Conservation (phyloP, 1,284 basidiomycete species). For the Sanghuangporus baumii region DNA sequence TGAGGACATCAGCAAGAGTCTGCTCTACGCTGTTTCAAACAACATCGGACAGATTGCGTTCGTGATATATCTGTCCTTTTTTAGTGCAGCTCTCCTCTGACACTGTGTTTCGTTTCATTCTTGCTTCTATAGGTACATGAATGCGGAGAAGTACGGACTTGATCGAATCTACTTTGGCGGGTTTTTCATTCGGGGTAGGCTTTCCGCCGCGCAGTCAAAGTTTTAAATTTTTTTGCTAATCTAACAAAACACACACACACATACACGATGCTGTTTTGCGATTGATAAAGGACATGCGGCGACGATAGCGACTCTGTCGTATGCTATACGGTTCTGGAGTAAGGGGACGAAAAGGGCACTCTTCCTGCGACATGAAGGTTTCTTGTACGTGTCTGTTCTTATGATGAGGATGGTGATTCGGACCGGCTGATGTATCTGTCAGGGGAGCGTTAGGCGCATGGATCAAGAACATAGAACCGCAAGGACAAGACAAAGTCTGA, state of each 20-base stretch:
- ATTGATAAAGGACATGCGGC: constrained; percentile 77
- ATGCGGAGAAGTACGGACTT: constrained; percentile 97
- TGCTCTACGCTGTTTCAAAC: constrained; percentile 96
- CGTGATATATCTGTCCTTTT: constrained; percentile 34
- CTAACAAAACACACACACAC: constrained; percentile 7
- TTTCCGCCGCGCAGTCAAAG: background rate
- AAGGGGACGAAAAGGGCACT: constrained; percentile 96
- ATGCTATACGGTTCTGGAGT: constrained; percentile 99
- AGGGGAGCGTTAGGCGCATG: constrained; percentile 92
- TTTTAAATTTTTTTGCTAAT: background rate
- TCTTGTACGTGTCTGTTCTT: constrained; percentile 65
- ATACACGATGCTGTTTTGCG: background rate
- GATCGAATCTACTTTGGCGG: constrained; percentile 99
- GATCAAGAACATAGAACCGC: constrained; percentile 84
- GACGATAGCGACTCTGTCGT: constrained; percentile 95
- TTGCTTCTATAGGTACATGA: constrained; percentile 79
- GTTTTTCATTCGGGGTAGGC: constrained; percentile 91
- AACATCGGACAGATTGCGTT: constrained; percentile 99
- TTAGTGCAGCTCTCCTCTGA: constrained; percentile 13
- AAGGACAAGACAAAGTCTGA: constrained; percentile 22
- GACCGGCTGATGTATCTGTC: constrained; percentile 16
- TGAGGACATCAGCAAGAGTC: constrained; percentile 92
- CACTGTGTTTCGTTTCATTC: constrained; percentile 4
- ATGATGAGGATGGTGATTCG: constrained; percentile 1
- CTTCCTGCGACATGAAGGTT: constrained; percentile 97